phyloP scores from a whole-genome alignment of 176 grass and related monocot genomes.

The Poa pratensis region DNA sequence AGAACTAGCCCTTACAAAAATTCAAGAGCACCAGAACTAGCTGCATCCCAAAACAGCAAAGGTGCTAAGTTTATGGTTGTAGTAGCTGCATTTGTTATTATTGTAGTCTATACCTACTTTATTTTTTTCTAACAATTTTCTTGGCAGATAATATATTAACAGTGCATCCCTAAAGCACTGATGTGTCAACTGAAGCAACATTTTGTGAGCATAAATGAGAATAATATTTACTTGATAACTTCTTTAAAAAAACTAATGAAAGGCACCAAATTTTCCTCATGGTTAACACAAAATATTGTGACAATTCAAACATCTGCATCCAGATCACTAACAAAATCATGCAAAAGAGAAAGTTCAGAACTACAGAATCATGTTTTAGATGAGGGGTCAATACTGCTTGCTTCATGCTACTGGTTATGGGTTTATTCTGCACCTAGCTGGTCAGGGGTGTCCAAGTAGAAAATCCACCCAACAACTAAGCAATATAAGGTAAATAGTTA shows the following conservation, averaged over 20 bases:
- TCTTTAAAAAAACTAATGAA: background rate
- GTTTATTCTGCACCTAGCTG: background rate
- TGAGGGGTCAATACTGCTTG: background rate
- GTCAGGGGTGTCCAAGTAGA: background rate
- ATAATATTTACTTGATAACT: background rate
- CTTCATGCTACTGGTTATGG: background rate
- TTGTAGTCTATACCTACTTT: background rate
- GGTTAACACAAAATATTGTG: background rate
- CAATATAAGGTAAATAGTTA: constrained; percentile 11
- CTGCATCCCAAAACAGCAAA: background rate
- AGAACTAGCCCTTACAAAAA: background rate
- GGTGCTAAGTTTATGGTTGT: background rate
- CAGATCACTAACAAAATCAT: constrained; percentile 27
- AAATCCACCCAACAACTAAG: background rate
- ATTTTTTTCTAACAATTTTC: background rate
- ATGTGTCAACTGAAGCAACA: constrained; percentile 21
- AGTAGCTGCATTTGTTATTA: constrained; percentile 27
- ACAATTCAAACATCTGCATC: background rate
- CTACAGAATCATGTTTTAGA: background rate
- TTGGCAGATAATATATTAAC: background rate
- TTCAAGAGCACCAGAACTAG: background rate
- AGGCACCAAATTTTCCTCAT: background rate
- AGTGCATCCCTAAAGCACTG: background rate
- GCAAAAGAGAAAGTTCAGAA: background rate
- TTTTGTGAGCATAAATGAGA: constrained; percentile 20